Evolutionary conservation across 148 eudicot species (phyloP).

Genomic region (Linanthus parryae): DNA sequence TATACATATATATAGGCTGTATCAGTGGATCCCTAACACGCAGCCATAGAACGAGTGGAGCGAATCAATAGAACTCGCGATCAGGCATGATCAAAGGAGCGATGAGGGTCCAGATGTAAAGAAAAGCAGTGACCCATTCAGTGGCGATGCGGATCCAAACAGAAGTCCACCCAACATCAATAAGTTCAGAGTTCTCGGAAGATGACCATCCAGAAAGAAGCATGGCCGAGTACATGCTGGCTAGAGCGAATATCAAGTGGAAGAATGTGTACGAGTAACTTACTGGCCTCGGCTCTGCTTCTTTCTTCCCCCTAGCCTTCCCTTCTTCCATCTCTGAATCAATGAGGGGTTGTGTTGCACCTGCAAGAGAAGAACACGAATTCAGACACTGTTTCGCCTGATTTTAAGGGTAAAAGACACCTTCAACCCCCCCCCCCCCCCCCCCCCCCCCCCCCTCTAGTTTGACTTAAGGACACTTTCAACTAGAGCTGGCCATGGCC

Average conservation of each 20-base stretch:
- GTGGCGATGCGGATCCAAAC: conserved; percentile 94
- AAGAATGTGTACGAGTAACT: conserved; percentile 89
- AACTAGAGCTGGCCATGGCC: too few relatives aligned
- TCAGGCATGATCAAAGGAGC: conserved; percentile 82
- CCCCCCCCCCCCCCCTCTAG: too few relatives aligned
- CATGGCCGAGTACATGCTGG: conserved; percentile 99
- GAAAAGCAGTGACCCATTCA: conserved; percentile 86
- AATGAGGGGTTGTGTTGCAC: conserved; percentile 54
- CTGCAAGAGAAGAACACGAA: conserved; percentile 25
- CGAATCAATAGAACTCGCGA: conserved; percentile 72
- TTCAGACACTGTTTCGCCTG: background rate
- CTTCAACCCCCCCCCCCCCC: too few relatives aligned
- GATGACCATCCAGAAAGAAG: conserved; percentile 94
- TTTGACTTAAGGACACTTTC: too few relatives aligned
- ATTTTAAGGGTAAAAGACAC: too few relatives aligned
- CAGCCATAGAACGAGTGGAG: background rate
- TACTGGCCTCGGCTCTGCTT: conserved; percentile 60
- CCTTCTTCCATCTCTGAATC: conserved; percentile 66
- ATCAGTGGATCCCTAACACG: background rate
- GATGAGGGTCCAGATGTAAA: conserved; percentile 85
- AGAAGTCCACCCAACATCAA: conserved; percentile 97
- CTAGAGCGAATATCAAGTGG: conserved; percentile 91
- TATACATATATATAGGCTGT: background rate
- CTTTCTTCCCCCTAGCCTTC: conserved; percentile 42
- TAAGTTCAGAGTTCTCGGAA: conserved; percentile 70